Percentiles rank a stretch among this genome's conserved stretches.
Conservation (phyloP, 169 alveolate genomes). For the Cyclospora cayetanensis region DNA sequence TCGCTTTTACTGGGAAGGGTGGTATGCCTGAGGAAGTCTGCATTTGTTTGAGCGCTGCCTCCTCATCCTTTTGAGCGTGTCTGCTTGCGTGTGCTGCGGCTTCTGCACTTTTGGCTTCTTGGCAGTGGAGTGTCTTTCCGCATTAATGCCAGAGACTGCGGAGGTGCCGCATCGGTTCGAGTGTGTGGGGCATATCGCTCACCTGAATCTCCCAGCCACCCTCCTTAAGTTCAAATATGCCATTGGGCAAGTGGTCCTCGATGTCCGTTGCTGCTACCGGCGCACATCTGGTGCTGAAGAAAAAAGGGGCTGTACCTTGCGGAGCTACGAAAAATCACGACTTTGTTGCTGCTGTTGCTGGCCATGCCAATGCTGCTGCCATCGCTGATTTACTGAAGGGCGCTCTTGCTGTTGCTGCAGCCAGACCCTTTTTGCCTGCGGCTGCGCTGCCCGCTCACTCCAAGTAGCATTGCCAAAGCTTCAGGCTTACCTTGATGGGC, state of each 20-base stretch:
- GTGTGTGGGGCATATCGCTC: slow-evolving; percentile 92
- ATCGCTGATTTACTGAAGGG: no score
- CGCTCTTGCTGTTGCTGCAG: not conserved
- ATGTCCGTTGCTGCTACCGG: slow-evolving; percentile 70
- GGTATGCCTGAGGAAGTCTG: no score
- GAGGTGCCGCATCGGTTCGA: slow-evolving; percentile 88
- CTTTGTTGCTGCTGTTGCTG: no score
- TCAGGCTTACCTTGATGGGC: not conserved
- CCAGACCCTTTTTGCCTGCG: not conserved
- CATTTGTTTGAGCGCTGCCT: no score
- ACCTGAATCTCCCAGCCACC: slow-evolving; percentile 87
- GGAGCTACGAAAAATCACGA: no score
- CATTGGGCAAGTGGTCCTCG: slow-evolving; percentile 88
- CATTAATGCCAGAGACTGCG: slow-evolving; percentile 76
- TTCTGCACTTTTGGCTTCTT: not conserved
- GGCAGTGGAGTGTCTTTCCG: slow-evolving; percentile 78
- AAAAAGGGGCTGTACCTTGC: no score
- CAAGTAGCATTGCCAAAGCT: not conserved
- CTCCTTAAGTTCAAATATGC: slow-evolving; percentile 83
- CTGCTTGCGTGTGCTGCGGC: not conserved
- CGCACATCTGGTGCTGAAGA: no score
- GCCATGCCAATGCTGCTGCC: no score
- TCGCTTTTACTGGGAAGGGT: no score
- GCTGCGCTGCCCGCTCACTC: not conserved
- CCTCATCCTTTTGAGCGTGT: no score